Base-by-base conservation (phyloP, 768 basidiomycete species). In the Coprinellus micaceus region DNA sequence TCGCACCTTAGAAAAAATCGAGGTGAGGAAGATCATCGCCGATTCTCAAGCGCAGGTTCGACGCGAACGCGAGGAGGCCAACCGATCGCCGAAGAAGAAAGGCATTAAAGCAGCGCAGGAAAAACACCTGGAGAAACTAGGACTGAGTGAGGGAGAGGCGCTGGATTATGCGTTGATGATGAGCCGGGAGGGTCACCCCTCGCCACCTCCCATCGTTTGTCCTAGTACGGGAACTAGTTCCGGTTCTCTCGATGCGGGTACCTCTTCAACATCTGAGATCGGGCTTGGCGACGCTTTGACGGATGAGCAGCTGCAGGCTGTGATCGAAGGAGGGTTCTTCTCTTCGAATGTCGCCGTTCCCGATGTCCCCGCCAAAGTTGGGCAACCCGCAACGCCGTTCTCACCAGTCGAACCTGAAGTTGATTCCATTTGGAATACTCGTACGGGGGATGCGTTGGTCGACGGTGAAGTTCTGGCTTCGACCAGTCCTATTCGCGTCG, bases 81-180 rank as follows among this genome's bases (percentile, higher is more conserved):
- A 71, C 52, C 68, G 63, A 26, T 69, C 83, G 26, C 71, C 86
- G 43, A 80, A 36, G 71, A 83, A 36, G 84, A 89, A 62, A 6
- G 54, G 71, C 46, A 52, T 60, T 0, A 72, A 73, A 43, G 71
- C 69, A 15, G 67, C 65, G 2, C 73, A 78, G 60, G 77, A 77
- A 0, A 76, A 81, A 30, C 81, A 78, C 11, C 67, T 92, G 22
- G 74, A 82, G 30, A 69, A 70, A n/a, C 77, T 94, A 3, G 91
- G 91, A 2, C 70, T 93, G 39, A 84, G 77, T 55, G 91, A 94
- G 62, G 69, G 69, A 1, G 91, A 91, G 63, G 89, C 86, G 0
- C 71, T 93, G 25, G 87, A 91, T 63, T 94, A 94, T 61, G 78
- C 85, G 0, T 67, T 94, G 45, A 93, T 93, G 89, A 78, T 93